phyloP scores from a whole-genome alignment of 495 filamentous ascomycete species.

The Cudoniella acicularis region DNA sequence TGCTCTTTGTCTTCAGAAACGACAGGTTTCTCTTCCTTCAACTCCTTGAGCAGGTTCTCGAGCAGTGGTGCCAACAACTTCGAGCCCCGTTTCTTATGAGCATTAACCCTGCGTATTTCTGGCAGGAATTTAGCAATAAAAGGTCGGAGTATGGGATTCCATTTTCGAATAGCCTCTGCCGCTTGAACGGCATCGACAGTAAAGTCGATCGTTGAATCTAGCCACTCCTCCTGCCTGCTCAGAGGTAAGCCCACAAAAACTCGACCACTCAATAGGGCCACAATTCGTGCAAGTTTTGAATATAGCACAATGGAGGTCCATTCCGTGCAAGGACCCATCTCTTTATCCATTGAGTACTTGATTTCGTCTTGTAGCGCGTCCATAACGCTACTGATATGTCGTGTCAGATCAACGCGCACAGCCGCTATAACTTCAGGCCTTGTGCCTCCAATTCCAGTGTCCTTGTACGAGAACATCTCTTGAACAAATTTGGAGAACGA shows the following conservation, averaged over 20 bases:
- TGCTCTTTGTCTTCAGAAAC: neutral
- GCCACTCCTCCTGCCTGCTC: constrained; percentile 52
- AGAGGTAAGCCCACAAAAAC: constrained; percentile 53
- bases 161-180: constrained; percentile 25
- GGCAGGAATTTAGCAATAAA: constrained; percentile 28
- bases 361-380: constrained; percentile 23
- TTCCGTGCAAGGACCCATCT: constrained; percentile 20
- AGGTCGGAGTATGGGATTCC: constrained; percentile 27
- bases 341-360: constrained; percentile 15
- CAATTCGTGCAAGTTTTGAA: constrained; percentile 38
- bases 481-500: constrained; percentile 11
- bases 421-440: neutral
- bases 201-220: constrained; percentile 53
- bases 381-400: constrained; percentile 11
- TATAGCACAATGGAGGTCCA: constrained; percentile 42
- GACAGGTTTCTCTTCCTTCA: neutral
- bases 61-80: constrained; percentile 12
- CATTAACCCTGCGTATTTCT: constrained; percentile 22
- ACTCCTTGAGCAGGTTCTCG: neutral
- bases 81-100: constrained; percentile 4
- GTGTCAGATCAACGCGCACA: constrained; percentile 10
- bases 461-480: neutral
- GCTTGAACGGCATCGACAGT: constrained; percentile 45
- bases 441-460: constrained; percentile 5
- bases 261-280: constrained; percentile 54